Evolutionary conservation across 1,284 basidiomycete species (phyloP).

Genomic region (Ustilago lituana): DNA sequence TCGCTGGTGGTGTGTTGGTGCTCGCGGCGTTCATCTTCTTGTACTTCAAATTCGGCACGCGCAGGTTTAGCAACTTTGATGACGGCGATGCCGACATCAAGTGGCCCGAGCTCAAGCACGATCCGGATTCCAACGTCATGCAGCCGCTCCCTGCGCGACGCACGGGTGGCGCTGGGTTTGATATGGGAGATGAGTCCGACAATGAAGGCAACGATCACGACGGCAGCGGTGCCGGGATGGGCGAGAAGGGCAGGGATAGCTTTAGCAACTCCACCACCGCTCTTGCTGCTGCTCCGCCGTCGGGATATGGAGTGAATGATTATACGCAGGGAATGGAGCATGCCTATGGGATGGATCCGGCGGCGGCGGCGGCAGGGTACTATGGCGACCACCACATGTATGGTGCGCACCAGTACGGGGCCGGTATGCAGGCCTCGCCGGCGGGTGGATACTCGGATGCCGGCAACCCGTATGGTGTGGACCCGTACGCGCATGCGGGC

Average conservation of each 20-base stretch:
- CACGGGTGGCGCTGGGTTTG: slow-evolving; percentile 65
- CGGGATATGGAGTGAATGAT: slow-evolving; percentile 28
- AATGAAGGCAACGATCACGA: slow-evolving; percentile 38
- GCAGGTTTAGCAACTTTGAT: slow-evolving; percentile 49
- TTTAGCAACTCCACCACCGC: slow-evolving; percentile 45
- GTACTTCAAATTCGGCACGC: slow-evolving; percentile 59
- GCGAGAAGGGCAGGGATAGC: slow-evolving; percentile 45
- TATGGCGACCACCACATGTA: slow-evolving; percentile 32
- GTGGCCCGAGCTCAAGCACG: slow-evolving; percentile 65
- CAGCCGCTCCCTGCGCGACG: slow-evolving; percentile 62
- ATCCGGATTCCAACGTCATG: slow-evolving; percentile 55
- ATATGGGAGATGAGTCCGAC: slow-evolving; percentile 64
- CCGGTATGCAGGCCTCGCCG: slow-evolving; percentile 20
- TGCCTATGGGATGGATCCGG: slow-evolving; percentile 27
- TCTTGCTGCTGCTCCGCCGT: slow-evolving; percentile 23
- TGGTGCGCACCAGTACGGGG: slow-evolving; percentile 22
- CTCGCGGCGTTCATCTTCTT: slow-evolving; percentile 56
- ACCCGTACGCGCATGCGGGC: slow-evolving; percentile 33
- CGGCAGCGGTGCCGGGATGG: not conserved
- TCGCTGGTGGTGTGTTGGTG: slow-evolving; percentile 59
- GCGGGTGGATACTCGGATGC: slow-evolving; percentile 9
- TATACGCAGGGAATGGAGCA: slow-evolving; percentile 18
- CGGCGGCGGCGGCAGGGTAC: slow-evolving; percentile 20
- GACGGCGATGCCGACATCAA: slow-evolving; percentile 62
- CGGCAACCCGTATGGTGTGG: slow-evolving; percentile 16